Percentiles rank a stretch among this genome's conserved stretches.
phyloP scores from a whole-genome alignment of 441 rosid species.

The Croton setiger region DNA sequence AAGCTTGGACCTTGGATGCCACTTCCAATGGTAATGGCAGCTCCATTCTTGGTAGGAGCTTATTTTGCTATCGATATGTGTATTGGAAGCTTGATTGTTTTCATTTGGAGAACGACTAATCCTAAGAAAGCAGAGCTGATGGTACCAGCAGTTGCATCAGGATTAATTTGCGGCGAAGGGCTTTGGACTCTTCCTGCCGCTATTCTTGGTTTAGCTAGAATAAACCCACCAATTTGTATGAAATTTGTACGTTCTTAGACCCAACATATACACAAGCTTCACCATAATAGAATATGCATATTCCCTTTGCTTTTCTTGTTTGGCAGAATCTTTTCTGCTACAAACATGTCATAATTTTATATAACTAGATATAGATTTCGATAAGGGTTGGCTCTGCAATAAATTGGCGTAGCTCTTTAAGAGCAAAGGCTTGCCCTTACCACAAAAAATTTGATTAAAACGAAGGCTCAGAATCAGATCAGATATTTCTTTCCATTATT shows the following conservation, averaged over 20 bases:
- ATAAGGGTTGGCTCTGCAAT: too few species aligned
- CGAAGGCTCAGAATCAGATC: too few species aligned
- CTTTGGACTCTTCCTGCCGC: conserved; percentile 71
- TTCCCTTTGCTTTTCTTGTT: too few species aligned
- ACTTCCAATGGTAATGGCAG: conserved; percentile 68
- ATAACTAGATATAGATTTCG: too few species aligned
- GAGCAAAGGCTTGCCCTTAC: too few species aligned
- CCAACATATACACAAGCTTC: background rate
- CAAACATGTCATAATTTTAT: too few species aligned
- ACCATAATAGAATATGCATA: too few species aligned
- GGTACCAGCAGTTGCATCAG: conserved; percentile 70
- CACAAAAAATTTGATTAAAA: too few species aligned
- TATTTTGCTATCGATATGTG: conserved; percentile 68
- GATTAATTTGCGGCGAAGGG: conserved; percentile 71
- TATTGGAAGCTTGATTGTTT: conserved; percentile 51
- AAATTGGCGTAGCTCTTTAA: too few species aligned
- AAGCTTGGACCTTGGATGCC: conserved; percentile 56
- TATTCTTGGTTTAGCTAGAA: conserved; percentile 55
- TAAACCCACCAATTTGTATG: conserved; percentile 66
- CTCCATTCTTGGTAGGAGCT: conserved; percentile 65
- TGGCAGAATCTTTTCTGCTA: too few species aligned
- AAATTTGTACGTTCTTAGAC: conserved; percentile 35
- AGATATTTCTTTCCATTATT: too few species aligned
- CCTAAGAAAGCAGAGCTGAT: conserved; percentile 36
- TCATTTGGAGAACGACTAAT: conserved; percentile 40